Percentiles rank a stretch among this genome's conserved stretches.
These are phyloP conservation scores for Neocucurbitaria cava DNA, from an alignment of 2,329 filamentous ascomycete genomes.

Conservation along the genomic window DNA sequence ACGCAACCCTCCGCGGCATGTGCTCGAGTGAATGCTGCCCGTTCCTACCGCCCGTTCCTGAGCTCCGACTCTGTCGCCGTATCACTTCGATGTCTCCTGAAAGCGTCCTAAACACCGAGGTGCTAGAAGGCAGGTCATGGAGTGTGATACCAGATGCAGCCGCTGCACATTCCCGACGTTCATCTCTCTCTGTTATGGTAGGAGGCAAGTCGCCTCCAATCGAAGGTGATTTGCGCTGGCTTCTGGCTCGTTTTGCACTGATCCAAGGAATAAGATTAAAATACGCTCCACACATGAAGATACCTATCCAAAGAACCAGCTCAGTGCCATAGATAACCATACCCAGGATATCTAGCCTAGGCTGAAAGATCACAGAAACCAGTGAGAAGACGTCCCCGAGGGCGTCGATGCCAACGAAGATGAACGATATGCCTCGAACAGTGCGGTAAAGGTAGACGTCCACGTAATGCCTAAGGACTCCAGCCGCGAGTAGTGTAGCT, in stretches of 20 bases:
- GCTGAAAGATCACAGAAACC: conserved; percentile 68
- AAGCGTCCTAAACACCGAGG: conserved; percentile 68
- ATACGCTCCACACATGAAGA: conserved; percentile 70
- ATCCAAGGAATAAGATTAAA: conserved; percentile 70
- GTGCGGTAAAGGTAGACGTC: conserved; percentile 72
- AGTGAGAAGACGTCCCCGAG: conserved; percentile 72
- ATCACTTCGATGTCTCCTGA: conserved; percentile 49
- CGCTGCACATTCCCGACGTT: not conserved
- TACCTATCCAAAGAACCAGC: conserved; percentile 70
- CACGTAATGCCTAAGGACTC: conserved; percentile 72
- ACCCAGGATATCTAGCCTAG: conserved; percentile 64
- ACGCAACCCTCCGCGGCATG: conserved; percentile 11
- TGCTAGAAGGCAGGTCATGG: conserved; percentile 64
- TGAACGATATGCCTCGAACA: conserved; percentile 73
- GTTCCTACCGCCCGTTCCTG: conserved; percentile 5
- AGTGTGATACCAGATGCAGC: conserved; percentile 46
- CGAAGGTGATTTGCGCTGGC: conserved; percentile 6
- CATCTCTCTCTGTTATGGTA: not conserved
- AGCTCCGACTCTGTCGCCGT: conserved; percentile 21
- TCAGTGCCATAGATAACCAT: conserved; percentile 73
- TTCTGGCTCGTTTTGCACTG: conserved; percentile 42
- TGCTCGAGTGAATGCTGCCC: not conserved
- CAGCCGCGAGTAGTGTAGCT: conserved; percentile 67
- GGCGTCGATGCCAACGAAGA: conserved; percentile 75
- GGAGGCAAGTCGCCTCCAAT: not conserved